Base-by-base conservation (phyloP, 176 grass and related monocot genomes). In the Avena insularis region DNA sequence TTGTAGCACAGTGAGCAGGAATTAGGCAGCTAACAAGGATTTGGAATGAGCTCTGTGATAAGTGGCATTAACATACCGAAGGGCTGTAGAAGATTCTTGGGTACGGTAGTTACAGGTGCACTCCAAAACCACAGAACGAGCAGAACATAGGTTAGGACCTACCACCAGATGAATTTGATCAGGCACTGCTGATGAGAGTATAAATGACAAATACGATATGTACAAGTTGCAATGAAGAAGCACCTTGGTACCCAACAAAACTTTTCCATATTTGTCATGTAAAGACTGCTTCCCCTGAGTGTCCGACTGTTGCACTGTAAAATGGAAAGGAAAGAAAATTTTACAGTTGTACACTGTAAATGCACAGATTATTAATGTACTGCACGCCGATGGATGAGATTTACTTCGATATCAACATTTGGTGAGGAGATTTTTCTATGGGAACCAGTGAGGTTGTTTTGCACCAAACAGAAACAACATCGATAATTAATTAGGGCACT, bases 71-170 rank as follows among this genome's bases (percentile, higher is more conserved):
- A 89, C 82, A 64, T 95, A 98, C 93, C 96, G 25, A 98, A 98
- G 45, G 96, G 93, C 70, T 98, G 96, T 64, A 98, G 67, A 82
- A 98, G 88, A 85, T 96, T 92, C 62, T 96, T 57, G 67, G 97
- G 94, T 75, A 96, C 89, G 56, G 87, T 90, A 59, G 97, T 85
- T 55, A 99, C 87, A 55, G 92, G 94, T 80, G 54, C 46, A 45
- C 92, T 89, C 97, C 94, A 99, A 81, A 93, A 99, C 64, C 15
- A 88, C 76, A 93, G 79, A 75, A 87, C 17, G 40, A 99, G 89
- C 25, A 31, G 11, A 65, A 63, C 83, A 84, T 93, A 96, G 15
- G 94, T 75, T 69, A 96, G 51, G 51, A 94, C 94, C 97, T 99
- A 88, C 46, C 21, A 88, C 33, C 16, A 68, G 36, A 79, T 20